Base-by-base conservation (phyloP, 1,284 basidiomycete species). In the Ganoderma meredithae region DNA sequence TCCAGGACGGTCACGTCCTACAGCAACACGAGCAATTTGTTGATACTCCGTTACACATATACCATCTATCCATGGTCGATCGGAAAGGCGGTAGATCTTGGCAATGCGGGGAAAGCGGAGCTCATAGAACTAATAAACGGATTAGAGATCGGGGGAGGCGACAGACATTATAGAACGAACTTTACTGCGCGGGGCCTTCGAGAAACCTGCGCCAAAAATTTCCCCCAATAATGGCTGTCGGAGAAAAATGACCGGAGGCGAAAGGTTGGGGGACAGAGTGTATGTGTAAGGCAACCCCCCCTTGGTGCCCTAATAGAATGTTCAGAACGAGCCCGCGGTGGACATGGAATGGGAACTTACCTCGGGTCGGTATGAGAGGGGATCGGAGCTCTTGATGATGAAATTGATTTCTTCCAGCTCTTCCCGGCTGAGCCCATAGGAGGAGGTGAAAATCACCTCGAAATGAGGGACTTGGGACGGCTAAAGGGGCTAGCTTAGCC, bases 201-300 rank as follows among this genome's bases (percentile, higher is more conserved):
- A 91, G 76, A 95, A 96, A 0, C 94, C 91, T 1, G 92, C 94
- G 6, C 95, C 95, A 73, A 88, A 90, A 1, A 96, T 75, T 73
- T 95, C 93, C 1, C 85, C 90, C 5, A 94, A 82, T 19, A 95
- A 75, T 0, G 94, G 94, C 22, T 81, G 80, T 9, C 82, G 79
- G 33, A 96, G 81, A 64, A 95, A 78, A 1, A 90, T 79, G 0
- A 81, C 77, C 1, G 95, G 95, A 3, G 81, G 79, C 0, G 79
- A 72, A n/a, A 92, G 79, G 0, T 83, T 82, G 19, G 75, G 71
- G 9, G 83, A 83, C 5, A 92, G 65, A 0, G 81, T 81, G 71
- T 86, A 88, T 0, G 84, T 85, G 76, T 90, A 93, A 0, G 85
- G 79, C 12, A 91, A 77, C 1, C 62, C 65, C 1, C 62, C 65